Evolutionary conservation across 257 asterid species (phyloP).

Genomic region (Coffea canephora): DNA sequence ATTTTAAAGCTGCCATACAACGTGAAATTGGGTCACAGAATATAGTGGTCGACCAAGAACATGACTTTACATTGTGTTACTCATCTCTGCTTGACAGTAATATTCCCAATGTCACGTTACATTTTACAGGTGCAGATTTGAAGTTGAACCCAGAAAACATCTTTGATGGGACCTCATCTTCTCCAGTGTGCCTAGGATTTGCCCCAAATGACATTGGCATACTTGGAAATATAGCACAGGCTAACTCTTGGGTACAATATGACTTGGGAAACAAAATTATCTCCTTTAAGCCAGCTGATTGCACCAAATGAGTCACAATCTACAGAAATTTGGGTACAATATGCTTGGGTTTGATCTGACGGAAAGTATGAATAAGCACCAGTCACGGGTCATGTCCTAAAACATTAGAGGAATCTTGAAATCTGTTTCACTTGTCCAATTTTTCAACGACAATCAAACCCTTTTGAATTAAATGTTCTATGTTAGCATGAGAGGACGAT

Average conservation of each 20-base stretch:
- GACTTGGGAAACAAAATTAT: constrained; percentile 14
- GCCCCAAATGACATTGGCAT: constrained; percentile 13
- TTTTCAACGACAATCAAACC: neutral
- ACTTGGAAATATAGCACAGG: constrained; percentile 38
- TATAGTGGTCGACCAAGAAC: constrained; percentile 23
- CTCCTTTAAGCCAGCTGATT: constrained; percentile 19
- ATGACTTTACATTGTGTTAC: constrained; percentile 42
- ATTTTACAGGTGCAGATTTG: constrained; percentile 63
- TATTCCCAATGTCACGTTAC: constrained; percentile 36
- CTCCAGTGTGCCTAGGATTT: constrained; percentile 45
- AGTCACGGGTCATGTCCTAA: too few relatives aligned
- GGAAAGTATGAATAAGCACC: too few relatives aligned
- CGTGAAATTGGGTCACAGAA: constrained; percentile 7
- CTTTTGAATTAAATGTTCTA: too few relatives aligned
- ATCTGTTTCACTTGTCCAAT: neutral
- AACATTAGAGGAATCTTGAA: neutral
- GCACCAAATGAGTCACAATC: constrained; percentile 5
- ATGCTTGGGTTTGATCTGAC: too few relatives aligned
- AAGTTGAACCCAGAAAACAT: constrained; percentile 30
- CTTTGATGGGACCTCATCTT: constrained; percentile 28
- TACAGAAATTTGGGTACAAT: neutral
- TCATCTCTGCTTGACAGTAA: neutral
- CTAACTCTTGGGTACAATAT: constrained; percentile 23
- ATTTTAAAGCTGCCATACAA: constrained; percentile 20
- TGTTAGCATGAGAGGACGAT: neutral